phyloP scores from a whole-genome alignment of 345 rosid species.

The Ceriops tagal region DNA sequence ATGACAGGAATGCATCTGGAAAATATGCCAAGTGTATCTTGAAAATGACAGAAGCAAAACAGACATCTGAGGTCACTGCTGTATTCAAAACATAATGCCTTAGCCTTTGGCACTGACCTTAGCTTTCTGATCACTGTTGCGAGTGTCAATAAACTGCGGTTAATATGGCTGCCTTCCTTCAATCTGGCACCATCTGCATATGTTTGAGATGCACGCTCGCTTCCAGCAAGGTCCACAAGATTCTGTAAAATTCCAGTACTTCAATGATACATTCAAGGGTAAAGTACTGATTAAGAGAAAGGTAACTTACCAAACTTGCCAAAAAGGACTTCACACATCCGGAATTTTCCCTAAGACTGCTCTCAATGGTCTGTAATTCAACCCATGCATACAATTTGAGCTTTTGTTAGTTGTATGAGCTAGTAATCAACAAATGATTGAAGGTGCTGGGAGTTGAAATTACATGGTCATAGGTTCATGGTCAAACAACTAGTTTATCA shows the following conservation, averaged over 20 bases:
- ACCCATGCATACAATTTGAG: slow-evolving; percentile 25
- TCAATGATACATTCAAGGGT: slow-evolving; percentile 3
- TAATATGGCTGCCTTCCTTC: slow-evolving; percentile 95
- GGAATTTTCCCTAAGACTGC: slow-evolving; percentile 70
- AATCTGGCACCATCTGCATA: slow-evolving; percentile 73
- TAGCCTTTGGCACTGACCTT: slow-evolving; percentile 47
- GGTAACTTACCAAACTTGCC: slow-evolving; percentile 77
- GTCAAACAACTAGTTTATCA: neutral
- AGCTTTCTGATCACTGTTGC: slow-evolving; percentile 93
- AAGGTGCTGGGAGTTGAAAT: neutral
- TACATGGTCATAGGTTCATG: too few relatives aligned
- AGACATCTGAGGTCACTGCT: neutral
- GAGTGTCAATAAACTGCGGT: slow-evolving; percentile 89
- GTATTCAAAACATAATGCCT: slow-evolving; percentile 3
- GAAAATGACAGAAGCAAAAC: neutral
- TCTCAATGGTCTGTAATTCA: slow-evolving; percentile 66
- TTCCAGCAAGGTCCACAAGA: slow-evolving; percentile 98
- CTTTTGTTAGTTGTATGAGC: neutral
- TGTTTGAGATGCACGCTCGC: slow-evolving; percentile 90
- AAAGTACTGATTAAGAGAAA: slow-evolving; percentile 13
- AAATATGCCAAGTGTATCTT: neutral
- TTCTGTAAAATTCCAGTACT: slow-evolving; percentile 47
- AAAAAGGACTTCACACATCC: slow-evolving; percentile 73
- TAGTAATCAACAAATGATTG: neutral
- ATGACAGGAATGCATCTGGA: neutral